Base-by-base conservation (phyloP, 2,329 filamentous ascomycete genomes). In the Metarhizium rileyi region DNA sequence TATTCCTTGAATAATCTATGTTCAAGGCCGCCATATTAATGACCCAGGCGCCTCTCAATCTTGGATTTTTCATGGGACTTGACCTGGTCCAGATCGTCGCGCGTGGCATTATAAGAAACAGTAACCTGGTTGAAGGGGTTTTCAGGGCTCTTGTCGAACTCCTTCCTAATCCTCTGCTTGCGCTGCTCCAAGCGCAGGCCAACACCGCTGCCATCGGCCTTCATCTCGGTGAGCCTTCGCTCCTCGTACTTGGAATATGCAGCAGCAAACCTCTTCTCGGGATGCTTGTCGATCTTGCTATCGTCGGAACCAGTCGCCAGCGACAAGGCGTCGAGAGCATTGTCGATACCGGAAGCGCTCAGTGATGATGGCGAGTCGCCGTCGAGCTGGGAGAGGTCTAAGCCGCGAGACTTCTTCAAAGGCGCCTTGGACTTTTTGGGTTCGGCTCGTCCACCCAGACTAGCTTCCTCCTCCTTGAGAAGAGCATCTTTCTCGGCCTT, bases 81-180 rank as follows among this genome's bases (percentile, higher is more conserved):
- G 51, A 90, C 70, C 45, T 79, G 75, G 45, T 74, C 74, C 42
- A 95, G 61, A 60, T 98, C 91, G 4, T 89, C 87, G 68, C 80
- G 85, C 22, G 77, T 79, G 48, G 87, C 80, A 67, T 98, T 87
- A 69, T 89, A 94, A 3, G 74, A 67, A 2, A 82, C 87, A 47
- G 74, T 80, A 16, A 84, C 83, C 71, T 95, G 88, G 70, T 95
- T 95, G 71, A 95, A 93, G 14, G 93, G 93, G 67, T 98, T 98
- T 60, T 97, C 91, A 1, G 87, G 84, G 61, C 86, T 87, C 75
- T 89, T 94, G 68, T 95, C 86, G 66, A 97, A 98, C 71, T 97
- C 93, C 75, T 95, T 94, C 54, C 80, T 71, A 57, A 95, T 87
- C 62, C 84, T 76, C 55, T 91, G 86, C 61, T 90, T 83, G 68